Evolutionary conservation across 805 yeast species (phyloP).

Genomic region (Kodamaea neixiangensis): DNA sequence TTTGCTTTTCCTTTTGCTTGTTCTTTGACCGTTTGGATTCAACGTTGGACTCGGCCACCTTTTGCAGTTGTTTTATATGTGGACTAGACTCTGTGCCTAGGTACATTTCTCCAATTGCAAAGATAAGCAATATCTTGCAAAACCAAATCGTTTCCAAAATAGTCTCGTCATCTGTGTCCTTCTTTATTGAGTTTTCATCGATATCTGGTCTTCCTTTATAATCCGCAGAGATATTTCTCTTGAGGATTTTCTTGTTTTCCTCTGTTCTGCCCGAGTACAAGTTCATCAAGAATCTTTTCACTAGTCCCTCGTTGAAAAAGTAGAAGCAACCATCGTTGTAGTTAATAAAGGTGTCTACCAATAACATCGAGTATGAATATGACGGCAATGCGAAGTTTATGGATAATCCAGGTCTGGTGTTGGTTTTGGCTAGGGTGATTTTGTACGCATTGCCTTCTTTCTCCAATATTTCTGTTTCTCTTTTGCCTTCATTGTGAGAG

Average conservation of each 20-base stretch:
- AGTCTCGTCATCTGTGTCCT: slow-evolving; percentile 52
- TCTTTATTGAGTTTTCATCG: slow-evolving; percentile 44
- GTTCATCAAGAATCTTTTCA: slow-evolving; percentile 63
- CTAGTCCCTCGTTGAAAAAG: slow-evolving; percentile 80
- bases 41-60: slow-evolving; percentile 12
- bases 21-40: slow-evolving; percentile 6
- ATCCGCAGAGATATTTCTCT: slow-evolving; percentile 30
- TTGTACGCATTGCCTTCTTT: slow-evolving; percentile 77
- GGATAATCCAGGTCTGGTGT: slow-evolving; percentile 65
- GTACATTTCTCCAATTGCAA: slow-evolving; percentile 83
- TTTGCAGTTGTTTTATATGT: slow-evolving; percentile 48
- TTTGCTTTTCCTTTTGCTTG: neutral
- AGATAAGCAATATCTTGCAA: slow-evolving; percentile 69
- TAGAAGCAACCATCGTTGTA: slow-evolving; percentile 85
- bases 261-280: slow-evolving; percentile 54
- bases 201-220: slow-evolving; percentile 24
- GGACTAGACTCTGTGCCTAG: slow-evolving; percentile 70
- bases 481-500: slow-evolving; percentile 15
- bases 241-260: slow-evolving; percentile 40
- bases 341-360: slow-evolving; percentile 74
- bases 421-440: slow-evolving; percentile 66
- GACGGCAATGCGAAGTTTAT: slow-evolving; percentile 76
- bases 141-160: slow-evolving; percentile 79
- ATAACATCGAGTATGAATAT: slow-evolving; percentile 70
- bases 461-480: slow-evolving; percentile 62